Base-by-base conservation (phyloP, 768 basidiomycete species). In the Dioszegia hungarica region DNA sequence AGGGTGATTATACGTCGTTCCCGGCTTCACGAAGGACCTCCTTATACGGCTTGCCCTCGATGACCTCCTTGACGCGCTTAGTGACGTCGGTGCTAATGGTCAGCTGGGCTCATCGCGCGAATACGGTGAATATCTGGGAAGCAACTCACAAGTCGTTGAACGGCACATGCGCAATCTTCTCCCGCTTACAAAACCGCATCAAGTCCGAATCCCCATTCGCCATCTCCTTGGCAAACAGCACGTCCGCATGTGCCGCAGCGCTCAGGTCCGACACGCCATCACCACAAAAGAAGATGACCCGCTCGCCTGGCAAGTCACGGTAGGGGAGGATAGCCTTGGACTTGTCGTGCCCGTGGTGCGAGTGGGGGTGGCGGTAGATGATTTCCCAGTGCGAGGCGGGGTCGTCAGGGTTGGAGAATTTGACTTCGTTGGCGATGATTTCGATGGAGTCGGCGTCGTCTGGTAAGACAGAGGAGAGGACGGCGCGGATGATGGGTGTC, bases 181-280 rank as follows among this genome's bases (percentile, higher is more conserved):
- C 84, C 57, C 84, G 80, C 48, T 78, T 81, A 79, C 93, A 97
- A 77, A 90, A 94, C 14, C 80, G 80, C 54, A 86, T 84, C 11
- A 99, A 80, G 70, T 97, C 92, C 68, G 93, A 95, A 63, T 72
- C 68, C 28, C 75, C 75, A 81, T 80, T 70, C 0, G 68, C 61
- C 60, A 74, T 72, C 54, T 76, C 68, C 76, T 97, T 98, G 61
- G 93, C 91, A 71, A 98, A 97, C n/a, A 99, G 82, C 19, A 92
- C 78, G 75, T 98, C 92, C 17, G 95, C 91, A 66, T 93, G 89
- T 56, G 80, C 81, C 0, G 95, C 95, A 2, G 95, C 94, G 9
- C 89, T 92, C 76, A 95, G 83, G 74, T 95, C 92, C 54, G 90
- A 92, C 47, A 95, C 95, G 31, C 95, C 95, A 73, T 99, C 95